Conservation (phyloP, 345 rosid species). For the Cardamine chenopodiifolia region DNA sequence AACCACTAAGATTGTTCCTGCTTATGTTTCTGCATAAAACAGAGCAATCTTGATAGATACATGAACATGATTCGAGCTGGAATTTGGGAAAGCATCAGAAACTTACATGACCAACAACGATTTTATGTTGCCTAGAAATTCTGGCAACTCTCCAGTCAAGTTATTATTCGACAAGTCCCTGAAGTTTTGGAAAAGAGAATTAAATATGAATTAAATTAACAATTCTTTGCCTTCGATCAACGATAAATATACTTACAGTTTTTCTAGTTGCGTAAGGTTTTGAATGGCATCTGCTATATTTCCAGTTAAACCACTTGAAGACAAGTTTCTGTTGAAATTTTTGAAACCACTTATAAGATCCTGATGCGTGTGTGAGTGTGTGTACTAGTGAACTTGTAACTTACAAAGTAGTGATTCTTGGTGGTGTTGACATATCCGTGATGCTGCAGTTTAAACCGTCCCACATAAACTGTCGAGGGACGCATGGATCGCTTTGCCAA, state of each 20-base stretch:
- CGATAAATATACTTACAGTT: constrained; percentile 40
- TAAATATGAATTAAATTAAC: no score
- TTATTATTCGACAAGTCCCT: constrained; percentile 67
- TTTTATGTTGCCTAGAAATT: constrained; percentile 48
- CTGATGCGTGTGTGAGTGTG: no score
- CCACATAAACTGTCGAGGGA: neutral
- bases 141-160: constrained; percentile 54
- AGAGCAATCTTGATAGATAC: neutral
- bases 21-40: constrained; percentile 46
- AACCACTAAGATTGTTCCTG: constrained; percentile 50
- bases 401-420: constrained; percentile 10
- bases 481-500: constrained; percentile 31
- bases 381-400: neutral
- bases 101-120: constrained; percentile 53
- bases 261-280: constrained; percentile 31
- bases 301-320: constrained; percentile 44
- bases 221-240: no score
- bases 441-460: constrained; percentile 5
- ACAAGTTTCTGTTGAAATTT: constrained; percentile 34
- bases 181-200: neutral
- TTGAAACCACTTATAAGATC: no score
- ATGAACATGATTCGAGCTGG: neutral
- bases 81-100: neutral
- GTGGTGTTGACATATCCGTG: neutral
- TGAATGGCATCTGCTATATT: constrained; percentile 33